Evolutionary conservation across 768 basidiomycete genomes (phyloP).

Genomic region (Krasilnikovozyma curviuscula): DNA sequence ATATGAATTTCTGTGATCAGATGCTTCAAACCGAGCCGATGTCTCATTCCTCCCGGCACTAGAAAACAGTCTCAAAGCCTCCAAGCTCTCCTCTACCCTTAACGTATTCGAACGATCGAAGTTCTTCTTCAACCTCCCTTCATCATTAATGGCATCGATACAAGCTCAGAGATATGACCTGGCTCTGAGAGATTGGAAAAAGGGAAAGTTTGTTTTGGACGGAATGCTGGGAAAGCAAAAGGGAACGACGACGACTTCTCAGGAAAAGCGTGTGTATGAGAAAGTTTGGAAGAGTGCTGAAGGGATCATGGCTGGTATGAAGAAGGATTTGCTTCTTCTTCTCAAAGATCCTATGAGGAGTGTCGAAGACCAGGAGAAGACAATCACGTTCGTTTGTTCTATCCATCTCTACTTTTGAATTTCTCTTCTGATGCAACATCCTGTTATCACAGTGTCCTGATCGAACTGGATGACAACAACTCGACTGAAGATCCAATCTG

Average conservation of each 20-base stretch:
- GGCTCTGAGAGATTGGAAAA: slow-evolving; percentile 89
- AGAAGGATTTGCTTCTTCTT: slow-evolving; percentile 50
- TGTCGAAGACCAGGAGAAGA: slow-evolving; percentile 89
- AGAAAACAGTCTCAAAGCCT: slow-evolving; percentile 85
- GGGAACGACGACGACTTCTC: slow-evolving; percentile 73
- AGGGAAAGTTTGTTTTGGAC: slow-evolving; percentile 77
- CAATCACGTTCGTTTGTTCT: slow-evolving; percentile 55
- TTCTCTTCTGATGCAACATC: neutral
- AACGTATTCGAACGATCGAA: slow-evolving; percentile 91
- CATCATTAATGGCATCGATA: slow-evolving; percentile 67
- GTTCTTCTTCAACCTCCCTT: slow-evolving; percentile 97
- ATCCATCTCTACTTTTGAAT: neutral
- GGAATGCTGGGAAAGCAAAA: too few species aligned
- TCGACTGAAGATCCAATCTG: slow-evolving; percentile 77
- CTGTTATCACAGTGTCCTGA: slow-evolving; percentile 44
- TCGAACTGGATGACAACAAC: slow-evolving; percentile 77
- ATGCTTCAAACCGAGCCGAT: slow-evolving; percentile 76
- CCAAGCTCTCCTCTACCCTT: slow-evolving; percentile 75
- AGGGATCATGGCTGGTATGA: slow-evolving; percentile 84
- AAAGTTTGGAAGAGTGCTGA: slow-evolving; percentile 93
- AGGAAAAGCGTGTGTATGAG: slow-evolving; percentile 80
- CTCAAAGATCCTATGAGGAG: slow-evolving; percentile 59
- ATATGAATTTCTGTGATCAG: slow-evolving; percentile 29
- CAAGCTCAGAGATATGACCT: slow-evolving; percentile 83
- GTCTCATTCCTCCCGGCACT: slow-evolving; percentile 90